Conservation (phyloP, 1,284 basidiomycete genomes). For the Leccinum olivaceoglutinosum region DNA sequence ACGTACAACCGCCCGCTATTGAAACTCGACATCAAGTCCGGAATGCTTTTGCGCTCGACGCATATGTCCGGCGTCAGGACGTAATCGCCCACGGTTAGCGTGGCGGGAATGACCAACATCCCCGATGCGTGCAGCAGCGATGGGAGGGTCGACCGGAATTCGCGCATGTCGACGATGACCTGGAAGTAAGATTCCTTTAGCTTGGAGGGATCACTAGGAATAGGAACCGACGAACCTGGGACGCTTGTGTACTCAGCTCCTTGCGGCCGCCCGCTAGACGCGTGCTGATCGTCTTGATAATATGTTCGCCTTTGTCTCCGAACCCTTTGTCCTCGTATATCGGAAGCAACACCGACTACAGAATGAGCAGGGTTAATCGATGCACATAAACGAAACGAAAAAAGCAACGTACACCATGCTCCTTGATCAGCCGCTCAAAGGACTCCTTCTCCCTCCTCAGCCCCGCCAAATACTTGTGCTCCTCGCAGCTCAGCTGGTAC, state of each 20-base stretch:
- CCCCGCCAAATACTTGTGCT: slow-evolving; percentile 89
- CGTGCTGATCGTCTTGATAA: slow-evolving; percentile 84
- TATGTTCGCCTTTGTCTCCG: slow-evolving; percentile 42
- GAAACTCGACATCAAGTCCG: slow-evolving; percentile 89
- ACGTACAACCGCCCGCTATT: slow-evolving; percentile 88
- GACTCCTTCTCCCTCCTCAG: slow-evolving; percentile 91
- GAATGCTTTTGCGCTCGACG: slow-evolving; percentile 91
- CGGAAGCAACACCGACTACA: slow-evolving; percentile 85
- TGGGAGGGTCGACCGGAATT: slow-evolving; percentile 91
- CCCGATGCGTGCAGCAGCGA: slow-evolving; percentile 84
- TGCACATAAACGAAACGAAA: not conserved
- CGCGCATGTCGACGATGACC: slow-evolving; percentile 96
- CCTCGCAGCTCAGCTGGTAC: slow-evolving; percentile 90
- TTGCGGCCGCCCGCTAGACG: slow-evolving; percentile 84
- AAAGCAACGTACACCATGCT: slow-evolving; percentile 68
- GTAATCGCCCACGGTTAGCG: slow-evolving; percentile 94
- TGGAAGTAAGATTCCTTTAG: slow-evolving; percentile 26
- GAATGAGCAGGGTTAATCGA: not conserved
- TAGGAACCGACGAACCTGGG: slow-evolving; percentile 47
- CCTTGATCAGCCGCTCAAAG: slow-evolving; percentile 90
- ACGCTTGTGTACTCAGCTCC: slow-evolving; percentile 61
- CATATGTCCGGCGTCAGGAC: slow-evolving; percentile 94
- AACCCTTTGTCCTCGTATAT: slow-evolving; percentile 70
- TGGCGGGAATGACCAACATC: slow-evolving; percentile 83
- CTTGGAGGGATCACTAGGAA: not conserved